phyloP scores from a whole-genome alignment of 352 stramenopile genomes.

The Sclerospora graminicola region DNA sequence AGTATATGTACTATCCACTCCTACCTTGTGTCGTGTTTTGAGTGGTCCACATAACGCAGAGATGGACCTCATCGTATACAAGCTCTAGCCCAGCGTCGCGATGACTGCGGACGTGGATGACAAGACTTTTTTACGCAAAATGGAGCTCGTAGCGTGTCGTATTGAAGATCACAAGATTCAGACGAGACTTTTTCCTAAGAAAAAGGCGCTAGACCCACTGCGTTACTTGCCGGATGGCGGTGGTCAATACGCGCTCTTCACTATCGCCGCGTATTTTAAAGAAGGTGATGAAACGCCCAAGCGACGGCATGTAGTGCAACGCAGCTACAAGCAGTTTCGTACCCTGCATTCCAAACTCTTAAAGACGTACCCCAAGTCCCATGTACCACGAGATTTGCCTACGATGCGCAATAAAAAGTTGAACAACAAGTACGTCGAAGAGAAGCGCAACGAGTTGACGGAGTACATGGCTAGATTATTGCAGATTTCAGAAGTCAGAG shows the following conservation, averaged over 20 bases:
- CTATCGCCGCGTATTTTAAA: constrained; percentile 42
- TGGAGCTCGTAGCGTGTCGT: constrained; percentile 24
- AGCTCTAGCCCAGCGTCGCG: too few species aligned
- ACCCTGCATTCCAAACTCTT: constrained; percentile 40
- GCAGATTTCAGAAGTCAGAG: constrained; percentile 38
- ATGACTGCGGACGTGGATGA: constrained; percentile 7
- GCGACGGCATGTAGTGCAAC: constrained; percentile 36
- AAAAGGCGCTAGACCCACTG: constrained; percentile 59
- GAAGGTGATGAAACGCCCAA: constrained; percentile 8
- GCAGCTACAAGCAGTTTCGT: constrained; percentile 59
- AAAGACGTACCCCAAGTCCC: constrained; percentile 68
- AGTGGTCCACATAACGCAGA: neutral
- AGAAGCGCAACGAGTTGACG: constrained; percentile 59
- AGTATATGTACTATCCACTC: neutral
- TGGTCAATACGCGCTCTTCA: constrained; percentile 48
- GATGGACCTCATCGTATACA: too few species aligned
- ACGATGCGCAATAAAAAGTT: constrained; percentile 63
- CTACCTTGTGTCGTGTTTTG: neutral
- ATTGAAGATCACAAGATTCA: constrained; percentile 64
- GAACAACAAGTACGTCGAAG: constrained; percentile 65
- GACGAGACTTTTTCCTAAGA: constrained; percentile 47
- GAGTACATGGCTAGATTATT: constrained; percentile 43
- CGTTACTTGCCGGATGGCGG: constrained; percentile 51
- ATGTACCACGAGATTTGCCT: constrained; percentile 46
- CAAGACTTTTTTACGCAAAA: constrained; percentile 6